These are phyloP conservation scores for Microascus cirrosus DNA, from an alignment of 2,329 filamentous ascomycete species.

Conservation along the genomic window DNA sequence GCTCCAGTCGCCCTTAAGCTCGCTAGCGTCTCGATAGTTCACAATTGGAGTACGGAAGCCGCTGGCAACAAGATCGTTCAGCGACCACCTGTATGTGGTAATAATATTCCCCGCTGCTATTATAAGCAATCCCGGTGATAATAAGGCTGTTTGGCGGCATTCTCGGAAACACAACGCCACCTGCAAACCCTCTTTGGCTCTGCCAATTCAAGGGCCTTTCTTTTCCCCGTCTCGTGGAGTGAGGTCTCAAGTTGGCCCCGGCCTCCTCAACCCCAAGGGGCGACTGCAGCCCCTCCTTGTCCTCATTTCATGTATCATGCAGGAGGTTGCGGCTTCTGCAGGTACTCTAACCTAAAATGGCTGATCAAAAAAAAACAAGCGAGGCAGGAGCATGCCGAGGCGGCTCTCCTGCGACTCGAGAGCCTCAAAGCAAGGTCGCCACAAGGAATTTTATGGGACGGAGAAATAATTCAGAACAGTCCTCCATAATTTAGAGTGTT, in stretches of 20 bases:
- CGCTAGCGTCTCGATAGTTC: neutral
- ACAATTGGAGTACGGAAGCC: neutral
- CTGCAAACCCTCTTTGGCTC: too few species aligned
- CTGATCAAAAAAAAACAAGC: neutral
- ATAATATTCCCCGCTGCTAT: too few species aligned
- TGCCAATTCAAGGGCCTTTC: too few species aligned
- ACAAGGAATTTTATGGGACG: neutral
- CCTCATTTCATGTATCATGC: conserved; percentile 1
- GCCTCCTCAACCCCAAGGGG: neutral
- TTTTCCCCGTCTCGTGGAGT: too few species aligned
- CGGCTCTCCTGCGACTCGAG: neutral
- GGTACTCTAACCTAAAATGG: conserved; percentile 6
- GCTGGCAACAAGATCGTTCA: neutral
- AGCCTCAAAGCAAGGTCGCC: too few species aligned
- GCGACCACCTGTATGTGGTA: too few species aligned
- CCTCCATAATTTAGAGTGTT: too few species aligned
- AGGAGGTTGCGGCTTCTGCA: conserved; percentile 3
- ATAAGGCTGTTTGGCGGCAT: too few species aligned
- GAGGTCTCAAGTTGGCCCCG: too few species aligned
- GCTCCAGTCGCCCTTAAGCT: neutral
- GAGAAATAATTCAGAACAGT: neutral
- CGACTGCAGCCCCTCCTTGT: neutral
- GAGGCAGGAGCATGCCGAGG: neutral
- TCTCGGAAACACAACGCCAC: too few species aligned
- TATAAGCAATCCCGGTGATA: too few species aligned